Evolutionary conservation across 441 rosid genomes (phyloP), one percentile per base, ranked within the genome.

Genomic region (Aquilaria agallochum): DNA sequence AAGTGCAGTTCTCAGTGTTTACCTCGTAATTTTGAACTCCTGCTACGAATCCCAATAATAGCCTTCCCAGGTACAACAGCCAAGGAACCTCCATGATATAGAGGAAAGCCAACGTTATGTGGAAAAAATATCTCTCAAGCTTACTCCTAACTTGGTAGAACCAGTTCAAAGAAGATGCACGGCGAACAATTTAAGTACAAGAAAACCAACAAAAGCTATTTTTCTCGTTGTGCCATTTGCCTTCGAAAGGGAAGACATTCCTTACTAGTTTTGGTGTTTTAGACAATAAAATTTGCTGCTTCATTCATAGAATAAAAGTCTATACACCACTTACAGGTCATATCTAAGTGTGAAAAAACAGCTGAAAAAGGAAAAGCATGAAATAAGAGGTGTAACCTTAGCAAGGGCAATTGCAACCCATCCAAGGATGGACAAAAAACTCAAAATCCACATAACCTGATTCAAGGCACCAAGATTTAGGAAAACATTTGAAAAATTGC

Each of bases 401-500:
- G 83, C 68, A 36, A 80, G 71, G 27, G 80, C 74, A 55, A 84
- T 75, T 31, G 74, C 72, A 65, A 84, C 68, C 82, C 85, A 84
- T 7, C 90, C 87, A 10, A 58, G 47, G 31, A 50, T 53, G 68
- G 76, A 74, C 53, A 78, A 70, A 42, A 78, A 15, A 36, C 74
- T 74, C n/a, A 83, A 67, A 55, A 77, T n/a, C 78, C 73, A 68
- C 85, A 84, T 79, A 10, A 83, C 72, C 87, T 84, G 79, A 31
- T 58, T 40, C 45, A 68, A 30, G 31, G 64, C 9, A 57, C 51
- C 20, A 31, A 67, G 27, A 60, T 60, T 49, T 56, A 42, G 33
- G 30, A 14, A 59, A 5, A 45, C 5, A 33, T 56, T 56, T 56
- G 27, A 20, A 13, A 30, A 56, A 36, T 33, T 44, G 11, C 27